These are phyloP conservation scores for Capronia epimyces DNA, from an alignment of 2,329 filamentous ascomycete species.

Conservation along the genomic window DNA sequence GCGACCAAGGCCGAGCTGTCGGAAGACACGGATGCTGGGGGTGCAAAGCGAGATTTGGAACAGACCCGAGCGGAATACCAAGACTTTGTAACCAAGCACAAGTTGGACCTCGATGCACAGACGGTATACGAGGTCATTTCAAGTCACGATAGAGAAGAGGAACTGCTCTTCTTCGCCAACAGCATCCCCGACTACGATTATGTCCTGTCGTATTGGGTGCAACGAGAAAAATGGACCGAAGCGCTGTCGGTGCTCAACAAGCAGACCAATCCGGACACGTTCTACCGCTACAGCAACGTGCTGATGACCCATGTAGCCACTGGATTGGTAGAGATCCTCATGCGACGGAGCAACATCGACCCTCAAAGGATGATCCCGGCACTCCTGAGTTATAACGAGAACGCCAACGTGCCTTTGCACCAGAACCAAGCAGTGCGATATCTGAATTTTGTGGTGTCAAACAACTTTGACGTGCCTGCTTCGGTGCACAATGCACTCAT, in stretches of 20 bases:
- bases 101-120: slow-evolving; percentile 78
- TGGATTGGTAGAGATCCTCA: slow-evolving; percentile 89
- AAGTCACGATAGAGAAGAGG: slow-evolving; percentile 88
- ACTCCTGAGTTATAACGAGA: slow-evolving; percentile 84
- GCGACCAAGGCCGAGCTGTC: slow-evolving; percentile 78
- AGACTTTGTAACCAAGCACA: slow-evolving; percentile 80
- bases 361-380: slow-evolving; percentile 87
- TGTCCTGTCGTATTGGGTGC: slow-evolving; percentile 93
- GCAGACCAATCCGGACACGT: slow-evolving; percentile 85
- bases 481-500: slow-evolving; percentile 96
- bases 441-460: slow-evolving; percentile 83
- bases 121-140: slow-evolving; percentile 94
- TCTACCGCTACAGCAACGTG: slow-evolving; percentile 96
- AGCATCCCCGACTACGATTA: slow-evolving; percentile 89
- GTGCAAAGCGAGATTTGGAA: slow-evolving; percentile 66
- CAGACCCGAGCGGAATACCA: slow-evolving; percentile 72
- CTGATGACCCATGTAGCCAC: slow-evolving; percentile 82
- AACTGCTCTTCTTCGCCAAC: slow-evolving; percentile 85
- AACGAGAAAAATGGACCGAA: slow-evolving; percentile 85
- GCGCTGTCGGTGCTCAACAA: slow-evolving; percentile 84
- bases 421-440: slow-evolving; percentile 93
- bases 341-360: slow-evolving; percentile 81
- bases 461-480: slow-evolving; percentile 69
- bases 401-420: slow-evolving; percentile 57
- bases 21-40: slow-evolving; percentile 63